Conservation (phyloP, 768 basidiomycete genomes). For the Guyanaporus albipodus region DNA sequence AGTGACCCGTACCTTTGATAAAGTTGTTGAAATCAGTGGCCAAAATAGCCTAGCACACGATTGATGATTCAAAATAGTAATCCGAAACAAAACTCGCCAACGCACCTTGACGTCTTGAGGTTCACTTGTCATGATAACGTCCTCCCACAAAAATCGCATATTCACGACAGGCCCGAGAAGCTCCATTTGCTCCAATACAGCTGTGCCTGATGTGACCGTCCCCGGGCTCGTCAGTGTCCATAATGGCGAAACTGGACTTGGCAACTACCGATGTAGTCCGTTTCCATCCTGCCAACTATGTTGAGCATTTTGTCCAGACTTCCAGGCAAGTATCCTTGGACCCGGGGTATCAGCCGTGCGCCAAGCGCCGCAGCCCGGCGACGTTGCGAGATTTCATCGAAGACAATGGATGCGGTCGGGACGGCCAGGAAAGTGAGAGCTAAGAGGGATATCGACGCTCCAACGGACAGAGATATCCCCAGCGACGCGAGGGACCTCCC, state of each 20-base stretch:
- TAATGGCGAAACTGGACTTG: neutral
- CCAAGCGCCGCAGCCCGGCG: conserved; percentile 21
- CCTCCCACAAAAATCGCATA: conserved; percentile 45
- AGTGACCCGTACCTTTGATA: conserved; percentile 36
- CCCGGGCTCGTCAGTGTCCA: neutral
- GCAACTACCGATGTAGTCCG: conserved; percentile 36
- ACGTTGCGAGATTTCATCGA: conserved; percentile 5
- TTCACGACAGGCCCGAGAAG: conserved; percentile 35
- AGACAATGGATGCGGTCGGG: neutral
- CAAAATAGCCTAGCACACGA: conserved; percentile 33
- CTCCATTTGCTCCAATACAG: conserved; percentile 21
- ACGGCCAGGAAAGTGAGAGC: neutral
- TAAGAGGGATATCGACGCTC: conserved; percentile 5
- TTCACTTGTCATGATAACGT: conserved; percentile 44
- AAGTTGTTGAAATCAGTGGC: conserved; percentile 42
- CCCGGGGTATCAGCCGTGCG: conserved; percentile 29
- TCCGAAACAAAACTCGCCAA: neutral
- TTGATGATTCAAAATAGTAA: neutral
- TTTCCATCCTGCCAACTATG: conserved; percentile 16
- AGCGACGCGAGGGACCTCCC: conserved; percentile 3
- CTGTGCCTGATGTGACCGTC: conserved; percentile 16
- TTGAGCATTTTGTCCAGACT: conserved; percentile 32
- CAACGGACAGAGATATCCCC: conserved; percentile 11
- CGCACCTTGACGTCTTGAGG: conserved; percentile 46
- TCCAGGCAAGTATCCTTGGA: conserved; percentile 33